These are phyloP conservation scores for Lithospermum erythrorhizon DNA, from an alignment of 257 asterid species.

Conservation along the genomic window DNA sequence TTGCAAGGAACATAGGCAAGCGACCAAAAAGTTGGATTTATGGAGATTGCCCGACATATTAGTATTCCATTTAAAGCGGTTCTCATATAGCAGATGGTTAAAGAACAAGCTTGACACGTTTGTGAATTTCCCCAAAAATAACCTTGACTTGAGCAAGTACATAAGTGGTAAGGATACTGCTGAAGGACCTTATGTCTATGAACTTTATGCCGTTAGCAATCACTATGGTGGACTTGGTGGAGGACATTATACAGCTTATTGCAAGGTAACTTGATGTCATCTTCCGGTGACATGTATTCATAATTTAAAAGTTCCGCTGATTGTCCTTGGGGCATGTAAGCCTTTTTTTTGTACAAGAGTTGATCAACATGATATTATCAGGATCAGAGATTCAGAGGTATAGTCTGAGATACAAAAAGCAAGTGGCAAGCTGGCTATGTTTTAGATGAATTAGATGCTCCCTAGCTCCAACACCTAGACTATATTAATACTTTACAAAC, in stretches of 20 bases:
- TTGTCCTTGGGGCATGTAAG: not conserved
- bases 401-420: no score
- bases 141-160: conserved; percentile 76
- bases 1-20: conserved; percentile 93
- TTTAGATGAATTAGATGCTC: no score
- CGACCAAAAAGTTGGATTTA: conserved; percentile 81
- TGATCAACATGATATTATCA: no score
- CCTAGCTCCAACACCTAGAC: no score
- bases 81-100: conserved; percentile 83
- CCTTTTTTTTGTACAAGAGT: no score
- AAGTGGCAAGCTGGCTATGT: no score
- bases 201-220: conserved; percentile 86
- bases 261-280: conserved; percentile 48
- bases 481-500: no score
- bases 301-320: not conserved
- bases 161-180: conserved; percentile 49
- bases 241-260: conserved; percentile 91
- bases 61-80: conserved; percentile 81
- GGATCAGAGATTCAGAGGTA: no score
- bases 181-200: conserved; percentile 59
- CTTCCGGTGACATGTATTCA: no score
- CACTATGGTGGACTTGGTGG: conserved; percentile 98
- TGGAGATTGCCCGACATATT: conserved; percentile 92
- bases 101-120: conserved; percentile 88
- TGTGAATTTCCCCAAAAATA: conserved; percentile 73